Evolutionary conservation across 2,329 filamentous ascomycete genomes (phyloP), one percentile per base, ranked within the genome.

Genomic region (Sarocladium strictum): DNA sequence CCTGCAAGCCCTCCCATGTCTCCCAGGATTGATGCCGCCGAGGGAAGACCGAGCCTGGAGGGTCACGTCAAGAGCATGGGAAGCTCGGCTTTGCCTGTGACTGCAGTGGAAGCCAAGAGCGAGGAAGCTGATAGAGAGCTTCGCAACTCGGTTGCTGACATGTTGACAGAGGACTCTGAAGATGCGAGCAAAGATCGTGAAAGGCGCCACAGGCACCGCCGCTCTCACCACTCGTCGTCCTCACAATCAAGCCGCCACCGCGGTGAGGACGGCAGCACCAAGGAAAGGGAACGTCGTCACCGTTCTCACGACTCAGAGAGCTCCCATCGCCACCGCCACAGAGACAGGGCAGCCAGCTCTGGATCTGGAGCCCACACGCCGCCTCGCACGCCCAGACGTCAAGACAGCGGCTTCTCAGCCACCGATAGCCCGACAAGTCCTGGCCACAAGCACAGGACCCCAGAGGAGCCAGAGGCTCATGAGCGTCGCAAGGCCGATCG

Each of bases 81-180:
- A 32, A 32, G 26, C 23, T 14, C 43, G 11, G 15, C 23, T 27
- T 49, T 32, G 24, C 26, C 26, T 49, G 43, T 27, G 26, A 5
- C 23, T 19, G 21, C 23, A 29, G 43, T n/a, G 26, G 43, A 17
- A n/a, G 43, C 27, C 21, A 49, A 32, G 23, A n/a, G 21, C 24
- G 54, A 35, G 53, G 37, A 32, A 23, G 32, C 37, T 52, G 56
- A 55, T 41, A 64, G 67, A 60, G 70, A 70, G 62, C 66, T 74
- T 69, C 64, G 68, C 64, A 67, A 69, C 67, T 70, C 72, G 68
- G 72, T 76, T 76, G 72, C 79, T 82, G 75, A 82, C 78, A 72
- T 76, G 65, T 76, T 72, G 68, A 70, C 72, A 81, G 78, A 79
- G 69, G 76, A 77, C 60, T 76, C 67, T 63, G 67, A 64, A 59